Conservation (phyloP, 2,329 filamentous ascomycete genomes). For the Dactylella cylindrospora region DNA sequence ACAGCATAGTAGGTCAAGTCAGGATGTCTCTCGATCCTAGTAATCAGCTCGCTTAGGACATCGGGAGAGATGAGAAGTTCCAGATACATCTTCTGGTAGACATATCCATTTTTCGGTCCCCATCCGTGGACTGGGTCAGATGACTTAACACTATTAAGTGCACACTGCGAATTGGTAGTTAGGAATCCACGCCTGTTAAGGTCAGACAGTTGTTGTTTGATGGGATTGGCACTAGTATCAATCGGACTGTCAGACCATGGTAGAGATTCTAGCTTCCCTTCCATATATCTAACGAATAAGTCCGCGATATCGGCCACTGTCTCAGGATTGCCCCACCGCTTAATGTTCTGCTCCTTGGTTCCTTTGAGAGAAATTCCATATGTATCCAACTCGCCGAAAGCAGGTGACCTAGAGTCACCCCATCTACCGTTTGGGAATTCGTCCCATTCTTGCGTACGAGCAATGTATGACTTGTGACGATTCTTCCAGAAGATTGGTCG, state of each 20-base stretch:
- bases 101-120: slow-evolving; percentile 92
- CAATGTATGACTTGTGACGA: slow-evolving; percentile 90
- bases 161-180: slow-evolving; percentile 96
- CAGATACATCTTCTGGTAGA: slow-evolving; percentile 97
- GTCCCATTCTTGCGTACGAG: slow-evolving; percentile 96
- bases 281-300: slow-evolving; percentile 82
- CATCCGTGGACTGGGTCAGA: slow-evolving; percentile 85
- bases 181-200: slow-evolving; percentile 85
- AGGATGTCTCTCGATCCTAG: slow-evolving; percentile 72
- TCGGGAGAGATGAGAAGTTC: slow-evolving; percentile 84
- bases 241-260: slow-evolving; percentile 95
- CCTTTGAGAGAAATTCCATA: slow-evolving; percentile 93
- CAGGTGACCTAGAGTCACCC: slow-evolving; percentile 94
- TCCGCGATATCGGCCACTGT: slow-evolving; percentile 77
- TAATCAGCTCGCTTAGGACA: slow-evolving; percentile 73
- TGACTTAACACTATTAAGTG: slow-evolving; percentile 87
- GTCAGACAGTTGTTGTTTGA: slow-evolving; percentile 73
- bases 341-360: slow-evolving; percentile 92
- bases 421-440: slow-evolving; percentile 98
- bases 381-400: slow-evolving; percentile 90
- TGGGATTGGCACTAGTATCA: slow-evolving; percentile 74
- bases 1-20: slow-evolving; percentile 94
- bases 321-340: slow-evolving; percentile 86
- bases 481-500: slow-evolving; percentile 99
- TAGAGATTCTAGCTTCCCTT: slow-evolving; percentile 75